Evolutionary conservation across 108 stramenopile genomes (phyloP).

Genomic region (Nitzschia sp.): DNA sequence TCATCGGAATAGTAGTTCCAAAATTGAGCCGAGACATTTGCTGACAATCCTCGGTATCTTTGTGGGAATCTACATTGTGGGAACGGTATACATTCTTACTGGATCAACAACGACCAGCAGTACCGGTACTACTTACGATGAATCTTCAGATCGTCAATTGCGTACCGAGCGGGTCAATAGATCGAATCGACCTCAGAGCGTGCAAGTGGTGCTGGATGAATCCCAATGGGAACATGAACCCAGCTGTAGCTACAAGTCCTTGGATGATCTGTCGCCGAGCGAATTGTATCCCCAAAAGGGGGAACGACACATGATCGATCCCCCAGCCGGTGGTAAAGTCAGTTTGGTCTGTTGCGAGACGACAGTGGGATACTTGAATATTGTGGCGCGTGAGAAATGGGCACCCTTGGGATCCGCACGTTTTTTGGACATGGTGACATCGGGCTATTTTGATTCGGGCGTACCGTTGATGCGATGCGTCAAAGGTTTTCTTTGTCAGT

Average conservation of each 20-base stretch:
- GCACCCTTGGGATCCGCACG: conserved; percentile 79
- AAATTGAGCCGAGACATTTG: too few species aligned
- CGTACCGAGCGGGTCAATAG: neutral
- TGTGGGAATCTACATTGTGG: neutral
- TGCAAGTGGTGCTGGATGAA: neutral
- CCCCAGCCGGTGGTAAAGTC: conserved; percentile 46
- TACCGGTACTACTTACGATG: neutral
- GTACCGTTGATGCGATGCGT: conserved; percentile 87
- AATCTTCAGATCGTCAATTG: neutral
- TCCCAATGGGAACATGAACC: neutral
- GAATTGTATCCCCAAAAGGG: conserved; percentile 34
- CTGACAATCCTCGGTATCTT: too few species aligned
- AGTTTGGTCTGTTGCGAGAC: conserved; percentile 57
- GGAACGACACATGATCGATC: conserved; percentile 42
- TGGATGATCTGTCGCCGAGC: conserved; percentile 17
- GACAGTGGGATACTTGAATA: conserved; percentile 46
- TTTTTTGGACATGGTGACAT: conserved; percentile 76
- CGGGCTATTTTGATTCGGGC: conserved; percentile 58
- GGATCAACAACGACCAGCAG: neutral
- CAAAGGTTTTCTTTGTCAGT: conserved; percentile 79
- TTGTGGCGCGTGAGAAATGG: conserved; percentile 75
- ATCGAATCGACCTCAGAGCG: neutral
- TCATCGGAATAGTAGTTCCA: too few species aligned
- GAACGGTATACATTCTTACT: neutral
- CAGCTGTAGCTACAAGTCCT: conserved; percentile 1